A percentile compares a stretch with the other conserved stretches of the same genome.
Evolutionary conservation across 257 asterid genomes (phyloP).

Genomic region (Anisodus tanguticus): DNA sequence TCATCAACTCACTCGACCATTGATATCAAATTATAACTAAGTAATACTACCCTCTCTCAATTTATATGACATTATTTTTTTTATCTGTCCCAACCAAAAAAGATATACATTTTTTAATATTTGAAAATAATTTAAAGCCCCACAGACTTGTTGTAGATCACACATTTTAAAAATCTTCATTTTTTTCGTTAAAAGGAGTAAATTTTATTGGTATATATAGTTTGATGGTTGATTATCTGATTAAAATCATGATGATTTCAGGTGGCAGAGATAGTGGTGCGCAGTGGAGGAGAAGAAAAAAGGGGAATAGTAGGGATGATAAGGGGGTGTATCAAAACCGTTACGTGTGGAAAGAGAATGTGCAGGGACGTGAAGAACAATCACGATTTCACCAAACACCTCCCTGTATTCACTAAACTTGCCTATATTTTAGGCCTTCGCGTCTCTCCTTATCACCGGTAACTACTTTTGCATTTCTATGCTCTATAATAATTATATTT

Average conservation of each 20-base stretch:
- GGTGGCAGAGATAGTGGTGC: constrained; percentile 76
- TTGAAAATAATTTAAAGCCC: too few species aligned
- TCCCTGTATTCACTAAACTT: constrained; percentile 68
- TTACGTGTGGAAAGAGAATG: constrained; percentile 69
- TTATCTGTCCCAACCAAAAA: too few species aligned
- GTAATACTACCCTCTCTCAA: too few species aligned
- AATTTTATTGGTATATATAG: too few species aligned
- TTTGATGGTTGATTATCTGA: too few species aligned
- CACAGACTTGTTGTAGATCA: too few species aligned
- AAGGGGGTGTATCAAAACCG: constrained; percentile 88
- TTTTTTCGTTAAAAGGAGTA: too few species aligned
- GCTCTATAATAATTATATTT: neutral
- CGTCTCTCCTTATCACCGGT: constrained; percentile 85
- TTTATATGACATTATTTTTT: too few species aligned
- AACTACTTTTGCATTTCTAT: neutral
- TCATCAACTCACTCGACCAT: too few species aligned
- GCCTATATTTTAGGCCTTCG: constrained; percentile 95
- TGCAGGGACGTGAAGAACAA: constrained; percentile 35
- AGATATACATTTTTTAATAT: too few species aligned
- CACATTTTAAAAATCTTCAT: too few species aligned
- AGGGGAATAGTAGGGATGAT: constrained; percentile 84
- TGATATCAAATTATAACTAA: too few species aligned
- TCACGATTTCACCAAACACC: constrained; percentile 26
- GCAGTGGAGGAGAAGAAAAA: constrained; percentile 41
- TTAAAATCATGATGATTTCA: constrained; percentile 27